A percentile compares a stretch with the other conserved stretches of the same genome.
Evolutionary conservation across 2,329 filamentous ascomycete species (phyloP).

Genomic region (Mycosphaerella arachidis): DNA sequence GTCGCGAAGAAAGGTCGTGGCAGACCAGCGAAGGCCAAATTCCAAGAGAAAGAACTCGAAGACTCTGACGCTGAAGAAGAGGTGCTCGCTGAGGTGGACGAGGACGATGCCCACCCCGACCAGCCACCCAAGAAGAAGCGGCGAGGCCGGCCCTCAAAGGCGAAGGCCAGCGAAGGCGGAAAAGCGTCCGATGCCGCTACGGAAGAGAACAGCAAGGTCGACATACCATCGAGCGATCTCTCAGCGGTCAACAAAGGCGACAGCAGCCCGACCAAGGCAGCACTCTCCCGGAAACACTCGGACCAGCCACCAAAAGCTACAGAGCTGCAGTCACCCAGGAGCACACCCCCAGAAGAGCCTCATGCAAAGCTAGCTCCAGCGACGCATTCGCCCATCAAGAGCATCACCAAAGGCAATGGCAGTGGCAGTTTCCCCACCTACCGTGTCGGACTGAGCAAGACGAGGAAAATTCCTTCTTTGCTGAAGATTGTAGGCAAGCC

Average conservation of each 20-base stretch:
- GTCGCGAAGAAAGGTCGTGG: background rate
- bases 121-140: slow-evolving; percentile 40
- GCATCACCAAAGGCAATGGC: slow-evolving; percentile 26
- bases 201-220: background rate
- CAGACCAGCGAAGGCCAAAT: background rate
- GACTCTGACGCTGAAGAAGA: slow-evolving; percentile 21
- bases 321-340: background rate
- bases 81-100: slow-evolving; percentile 5
- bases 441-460: slow-evolving; percentile 48
- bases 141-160: slow-evolving; percentile 33
- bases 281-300: slow-evolving; percentile 5
- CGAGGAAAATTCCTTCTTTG: slow-evolving; percentile 46
- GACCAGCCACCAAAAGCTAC: background rate
- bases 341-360: background rate
- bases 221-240: background rate
- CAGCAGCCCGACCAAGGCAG: slow-evolving; percentile 5
- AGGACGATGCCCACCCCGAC: background rate
- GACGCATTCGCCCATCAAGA: slow-evolving; percentile 25
- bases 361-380: slow-evolving; percentile 4
- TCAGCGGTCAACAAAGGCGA: background rate
- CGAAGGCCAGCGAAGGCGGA: background rate
- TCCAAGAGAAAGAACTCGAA: slow-evolving; percentile 9
- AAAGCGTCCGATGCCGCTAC: background rate
- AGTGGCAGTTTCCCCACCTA: slow-evolving; percentile 29
- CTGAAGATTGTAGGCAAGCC: slow-evolving; percentile 24